Evolutionary conservation across 441 rosid genomes (phyloP).

Genomic region (Raphanus hybrid): DNA sequence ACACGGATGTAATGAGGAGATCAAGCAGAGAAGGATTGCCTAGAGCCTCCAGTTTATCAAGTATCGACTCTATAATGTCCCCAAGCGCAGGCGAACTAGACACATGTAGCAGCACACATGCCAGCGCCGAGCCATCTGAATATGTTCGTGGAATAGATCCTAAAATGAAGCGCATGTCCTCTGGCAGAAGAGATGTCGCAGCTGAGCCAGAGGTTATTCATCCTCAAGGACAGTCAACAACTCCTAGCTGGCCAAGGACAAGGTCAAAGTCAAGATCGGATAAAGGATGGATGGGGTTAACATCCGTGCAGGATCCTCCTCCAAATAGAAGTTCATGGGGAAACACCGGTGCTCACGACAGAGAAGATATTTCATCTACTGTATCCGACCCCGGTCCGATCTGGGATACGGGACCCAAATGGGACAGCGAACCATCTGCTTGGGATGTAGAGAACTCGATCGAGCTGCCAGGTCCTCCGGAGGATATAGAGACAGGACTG

Average conservation of each 20-base stretch:
- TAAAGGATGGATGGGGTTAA: constrained; percentile 88
- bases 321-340: constrained; percentile 81
- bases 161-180: too few species aligned
- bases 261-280: constrained; percentile 93
- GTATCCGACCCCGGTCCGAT: constrained; percentile 97
- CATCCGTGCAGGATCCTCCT: constrained; percentile 69
- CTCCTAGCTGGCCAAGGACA: constrained; percentile 94
- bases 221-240: constrained; percentile 78
- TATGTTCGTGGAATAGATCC: too few species aligned
- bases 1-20: too few species aligned
- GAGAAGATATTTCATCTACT: constrained; percentile 94
- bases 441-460: constrained; percentile 88
- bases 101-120: too few species aligned
- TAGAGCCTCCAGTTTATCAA: too few species aligned
- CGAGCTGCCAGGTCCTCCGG: constrained; percentile 82
- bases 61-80: too few species aligned
- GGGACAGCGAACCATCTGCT: constrained; percentile 74
- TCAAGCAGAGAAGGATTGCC: too few species aligned
- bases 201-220: constrained; percentile 34
- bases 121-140: too few species aligned
- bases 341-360: constrained; percentile 73
- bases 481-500: constrained; percentile 66
- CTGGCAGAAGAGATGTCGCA: too few species aligned
- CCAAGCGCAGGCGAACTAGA: too few species aligned
- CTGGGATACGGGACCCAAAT: constrained; percentile 97